Base-by-base conservation (phyloP, 257 asterid genomes). In the Solanum megistacrolobum region DNA sequence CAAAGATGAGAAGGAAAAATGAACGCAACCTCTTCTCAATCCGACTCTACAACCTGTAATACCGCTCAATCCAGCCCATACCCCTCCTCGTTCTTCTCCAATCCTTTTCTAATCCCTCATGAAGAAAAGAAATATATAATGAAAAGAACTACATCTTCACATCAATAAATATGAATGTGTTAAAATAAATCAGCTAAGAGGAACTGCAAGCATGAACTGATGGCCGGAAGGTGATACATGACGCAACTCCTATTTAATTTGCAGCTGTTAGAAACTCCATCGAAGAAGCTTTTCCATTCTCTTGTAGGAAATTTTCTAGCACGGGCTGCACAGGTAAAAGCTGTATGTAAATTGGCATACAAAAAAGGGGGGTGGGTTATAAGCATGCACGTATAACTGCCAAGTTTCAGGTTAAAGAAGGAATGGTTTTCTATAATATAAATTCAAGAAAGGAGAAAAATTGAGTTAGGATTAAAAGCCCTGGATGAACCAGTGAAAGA, bases 211-310 rank as follows among this genome's bases (percentile, higher is more conserved):
- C 85, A 43, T 27, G 66, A 43, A 14, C 66, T 48, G 48, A 35
- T 74, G 16, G 39, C 27, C 6, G 13, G 41, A 29, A 81, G 29
- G 69, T 48, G 85, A 81, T 9, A 48, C 10, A 25, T 29, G 69
- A 29, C 5, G 3, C 32, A 46, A 39, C 48, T 75, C 86, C 85
- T 14, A 25, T 65, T 87, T 36, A 76, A 38, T 91, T 96, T 88
- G 91, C 85, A 25, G 94, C 65, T 43, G 86, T 88, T 83, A 94
- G 29, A 41, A 96, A 93, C 38, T 91, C 89, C 29, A 89, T 87
- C 32, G 91, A 95, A 6, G 93, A 89, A n/a, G 92, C 89, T 71
- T 92, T 93, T 66, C 92, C 96, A 66, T 92, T 88, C 72, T 90
- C 95, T 55, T 91, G 94, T 25, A 95, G 95, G 69, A 91, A 87